phyloP scores from a whole-genome alignment of 139 green algal species.

The Coccomyxa sp. region DNA sequence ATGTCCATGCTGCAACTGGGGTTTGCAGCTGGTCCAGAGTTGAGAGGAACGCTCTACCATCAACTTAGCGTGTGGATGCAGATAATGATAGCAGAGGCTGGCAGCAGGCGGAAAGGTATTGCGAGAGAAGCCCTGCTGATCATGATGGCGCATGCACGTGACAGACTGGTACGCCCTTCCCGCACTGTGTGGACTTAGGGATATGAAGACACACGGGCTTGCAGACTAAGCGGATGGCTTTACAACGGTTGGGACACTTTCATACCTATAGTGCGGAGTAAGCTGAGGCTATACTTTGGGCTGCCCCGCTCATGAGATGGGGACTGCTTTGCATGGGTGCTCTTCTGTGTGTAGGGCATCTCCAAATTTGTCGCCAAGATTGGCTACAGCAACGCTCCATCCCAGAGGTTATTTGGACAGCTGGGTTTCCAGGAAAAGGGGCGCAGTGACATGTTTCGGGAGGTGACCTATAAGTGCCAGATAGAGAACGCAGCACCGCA shows the following conservation, averaged over 20 bases:
- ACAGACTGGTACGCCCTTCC: too few relatives aligned
- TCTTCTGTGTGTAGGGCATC: not conserved
- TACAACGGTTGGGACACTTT: too few relatives aligned
- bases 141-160: too few relatives aligned
- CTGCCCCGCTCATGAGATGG: too few relatives aligned
- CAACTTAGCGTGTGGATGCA: not conserved
- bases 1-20: too few relatives aligned
- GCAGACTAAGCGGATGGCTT: too few relatives aligned
- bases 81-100: not conserved
- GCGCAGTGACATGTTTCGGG: not conserved
- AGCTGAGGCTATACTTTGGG: too few relatives aligned
- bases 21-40: too few relatives aligned
- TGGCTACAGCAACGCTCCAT: not conserved
- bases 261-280: too few relatives aligned
- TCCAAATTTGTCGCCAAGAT: conserved; percentile 3
- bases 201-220: too few relatives aligned
- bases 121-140: not conserved
- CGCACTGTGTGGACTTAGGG: too few relatives aligned
- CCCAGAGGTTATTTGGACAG: not conserved
- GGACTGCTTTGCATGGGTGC: not conserved
- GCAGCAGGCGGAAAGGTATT: not conserved
- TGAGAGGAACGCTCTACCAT: not conserved
- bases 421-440: not conserved
- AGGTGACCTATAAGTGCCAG: not conserved
- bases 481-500: too few relatives aligned